These are phyloP conservation scores for Rhizoclosmatium sp. DNA, from an alignment of 192 early-diverging fungal genomes.

Conservation along the genomic window DNA sequence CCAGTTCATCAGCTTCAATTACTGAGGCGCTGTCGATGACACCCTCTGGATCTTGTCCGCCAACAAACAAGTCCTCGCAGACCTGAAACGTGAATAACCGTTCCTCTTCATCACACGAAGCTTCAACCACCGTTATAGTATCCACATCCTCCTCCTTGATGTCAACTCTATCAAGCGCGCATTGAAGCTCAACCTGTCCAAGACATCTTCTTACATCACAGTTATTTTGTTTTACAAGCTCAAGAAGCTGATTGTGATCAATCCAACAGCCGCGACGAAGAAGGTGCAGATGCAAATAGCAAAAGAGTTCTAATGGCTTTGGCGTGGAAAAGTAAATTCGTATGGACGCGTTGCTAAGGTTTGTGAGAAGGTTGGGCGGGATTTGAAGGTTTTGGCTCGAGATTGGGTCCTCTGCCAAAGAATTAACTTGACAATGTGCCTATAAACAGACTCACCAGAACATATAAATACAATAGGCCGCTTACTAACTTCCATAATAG, in stretches of 20 bases:
- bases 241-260: neutral
- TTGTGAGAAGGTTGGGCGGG: neutral
- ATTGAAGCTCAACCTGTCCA: neutral
- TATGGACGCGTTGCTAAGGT: constrained; percentile 2
- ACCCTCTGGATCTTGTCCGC: neutral
- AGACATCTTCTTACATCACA: constrained; percentile 22
- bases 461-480: constrained; percentile 87
- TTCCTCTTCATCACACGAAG: neutral
- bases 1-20: too few species aligned
- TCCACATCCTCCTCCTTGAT: too few species aligned
- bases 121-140: too few species aligned
- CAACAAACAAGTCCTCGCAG: neutral
- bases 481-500: constrained; percentile 73
- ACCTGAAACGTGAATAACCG: neutral
- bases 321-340: constrained; percentile 16
- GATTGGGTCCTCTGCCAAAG: constrained; percentile 35
- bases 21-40: neutral
- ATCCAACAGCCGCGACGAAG: constrained; percentile 21
- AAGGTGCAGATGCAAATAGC: constrained; percentile 33
- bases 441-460: constrained; percentile 45
- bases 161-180: neutral
- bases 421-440: neutral
- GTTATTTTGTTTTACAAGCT: neutral
- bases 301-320: constrained; percentile 13
- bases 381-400: constrained; percentile 17